These are phyloP conservation scores for Rhododendron ferrugineum DNA, from an alignment of 148 eudicot species.

Conservation along the genomic window DNA sequence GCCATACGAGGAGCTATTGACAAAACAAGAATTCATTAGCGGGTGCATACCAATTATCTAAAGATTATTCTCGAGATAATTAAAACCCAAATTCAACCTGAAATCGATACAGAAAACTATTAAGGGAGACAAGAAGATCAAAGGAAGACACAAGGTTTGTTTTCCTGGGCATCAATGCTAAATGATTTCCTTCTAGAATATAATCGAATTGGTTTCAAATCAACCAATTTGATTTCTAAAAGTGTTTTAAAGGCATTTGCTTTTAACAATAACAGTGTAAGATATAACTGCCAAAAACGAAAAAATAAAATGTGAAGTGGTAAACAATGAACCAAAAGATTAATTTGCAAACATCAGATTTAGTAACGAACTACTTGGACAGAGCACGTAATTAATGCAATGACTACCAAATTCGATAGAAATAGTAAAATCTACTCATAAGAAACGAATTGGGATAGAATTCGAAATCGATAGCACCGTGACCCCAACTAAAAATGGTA, in stretches of 20 bases:
- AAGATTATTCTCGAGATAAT: not conserved
- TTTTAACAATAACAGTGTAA: not conserved
- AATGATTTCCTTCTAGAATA: not conserved
- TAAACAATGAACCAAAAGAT: not conserved
- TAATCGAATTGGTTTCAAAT: not conserved
- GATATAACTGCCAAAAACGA: not conserved
- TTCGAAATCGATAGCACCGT: not conserved
- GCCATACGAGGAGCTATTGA: constrained; percentile 83
- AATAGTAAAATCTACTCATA: not conserved
- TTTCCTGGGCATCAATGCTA: not conserved
- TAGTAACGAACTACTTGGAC: not conserved
- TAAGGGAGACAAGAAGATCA: not conserved
- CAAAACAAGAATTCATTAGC: not conserved
- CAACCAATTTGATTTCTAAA: not conserved
- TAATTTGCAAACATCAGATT: not conserved
- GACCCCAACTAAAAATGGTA: not conserved
- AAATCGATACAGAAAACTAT: not conserved
- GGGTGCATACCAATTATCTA: not conserved
- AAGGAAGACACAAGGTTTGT: not conserved
- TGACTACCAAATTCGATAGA: not conserved
- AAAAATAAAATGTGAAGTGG: not conserved
- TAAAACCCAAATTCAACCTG: not conserved
- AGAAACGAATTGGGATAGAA: not conserved
- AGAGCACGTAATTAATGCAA: not conserved
- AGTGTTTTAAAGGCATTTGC: not conserved